Evolutionary conservation across 495 filamentous ascomycete genomes (phyloP), one percentile per base, ranked within the genome.

Genomic region (Aspergillus coremiiformis): DNA sequence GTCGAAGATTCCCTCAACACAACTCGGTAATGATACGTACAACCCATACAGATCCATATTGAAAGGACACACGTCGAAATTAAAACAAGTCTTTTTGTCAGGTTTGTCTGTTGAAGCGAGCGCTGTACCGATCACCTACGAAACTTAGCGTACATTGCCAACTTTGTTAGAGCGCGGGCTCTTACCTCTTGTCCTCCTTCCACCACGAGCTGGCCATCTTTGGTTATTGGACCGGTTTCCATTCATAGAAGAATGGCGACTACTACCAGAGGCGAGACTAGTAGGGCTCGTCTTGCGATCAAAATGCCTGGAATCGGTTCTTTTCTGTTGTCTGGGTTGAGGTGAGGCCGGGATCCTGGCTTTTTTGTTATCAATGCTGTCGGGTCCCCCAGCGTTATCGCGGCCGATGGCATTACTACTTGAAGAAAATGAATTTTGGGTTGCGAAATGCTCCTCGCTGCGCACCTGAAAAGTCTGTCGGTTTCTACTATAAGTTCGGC

Each of bases 51-150:
- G 19, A 29, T 39, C 27, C 8, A 39, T 24, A 42, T 17, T 11
- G 10, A 42, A 7, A 22, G 12, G 5, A 39, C 3, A 39, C 9
- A 3, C 24, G 9, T 8, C n/a, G 37, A 41, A 6, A 3, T 21
- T 6, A 41, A 20, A 41, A 6, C 15, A 35, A n/a, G 12, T 42
- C 11, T 22, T 12, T n/a, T n/a, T n/a, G n/a, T 53, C 51, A 47
- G 17, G 20, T 55, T 19, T 54, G 41, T 35, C 39, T 47, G 37
- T 52, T 64, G 42, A 72, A 73, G 0, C 67, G 68, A 29, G 63
- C 63, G 23, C 53, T 66, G 49, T 73, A 73, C 21, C 59, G 61
- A 5, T 68, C 65, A 14, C 66, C 69, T 73, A 19, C 14, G 1
- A 11, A 39, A 5, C 15, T 63, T 24, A 58, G 58, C 54, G 37